A percentile compares a stretch with the other conserved stretches of the same genome.
Conservation (phyloP, 371 early-diverging fungal genomes). For the Apophysomyces trapeziformis region DNA sequence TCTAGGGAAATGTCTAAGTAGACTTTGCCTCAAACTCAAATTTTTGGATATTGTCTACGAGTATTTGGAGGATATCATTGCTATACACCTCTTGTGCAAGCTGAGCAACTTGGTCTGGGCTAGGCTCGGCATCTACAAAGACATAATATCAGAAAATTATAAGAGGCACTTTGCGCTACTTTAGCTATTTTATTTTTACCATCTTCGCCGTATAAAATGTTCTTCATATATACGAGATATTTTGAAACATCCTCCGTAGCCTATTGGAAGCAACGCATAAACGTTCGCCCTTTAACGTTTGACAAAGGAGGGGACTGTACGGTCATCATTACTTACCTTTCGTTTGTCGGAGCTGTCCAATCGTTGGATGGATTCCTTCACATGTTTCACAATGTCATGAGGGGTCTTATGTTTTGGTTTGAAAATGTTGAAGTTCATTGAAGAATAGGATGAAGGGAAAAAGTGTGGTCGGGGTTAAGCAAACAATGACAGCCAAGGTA, state of each 20-base stretch:
- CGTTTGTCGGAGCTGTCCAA: slow-evolving; percentile 70
- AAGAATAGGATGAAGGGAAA: neutral
- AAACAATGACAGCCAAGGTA: slow-evolving; percentile 6
- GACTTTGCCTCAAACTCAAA: slow-evolving; percentile 87
- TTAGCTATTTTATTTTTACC: slow-evolving; percentile 49
- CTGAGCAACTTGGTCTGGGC: slow-evolving; percentile 88
- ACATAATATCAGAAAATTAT: neutral
- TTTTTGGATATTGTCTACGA: slow-evolving; percentile 82
- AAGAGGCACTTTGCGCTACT: neutral
- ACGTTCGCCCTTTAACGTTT: neutral
- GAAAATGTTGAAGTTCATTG: slow-evolving; percentile 87
- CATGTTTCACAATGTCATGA: slow-evolving; percentile 83
- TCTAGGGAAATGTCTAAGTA: slow-evolving; percentile 19
- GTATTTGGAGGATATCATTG: slow-evolving; percentile 79
- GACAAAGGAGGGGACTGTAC: neutral
- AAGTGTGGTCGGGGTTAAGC: slow-evolving; percentile 1
- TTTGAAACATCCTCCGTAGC: slow-evolving; percentile 93
- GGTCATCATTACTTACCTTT: slow-evolving; percentile 46
- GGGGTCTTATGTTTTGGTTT: slow-evolving; percentile 90
- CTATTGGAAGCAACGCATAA: slow-evolving; percentile 38
- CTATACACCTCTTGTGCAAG: slow-evolving; percentile 91
- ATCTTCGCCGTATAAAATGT: slow-evolving; percentile 90
- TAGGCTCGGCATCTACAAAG: slow-evolving; percentile 76
- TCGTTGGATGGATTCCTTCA: slow-evolving; percentile 81
- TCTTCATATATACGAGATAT: slow-evolving; percentile 85